These are phyloP conservation scores for Iodosphaeria phyllophila DNA, from an alignment of 2,329 filamentous ascomycete species.

Conservation along the genomic window DNA sequence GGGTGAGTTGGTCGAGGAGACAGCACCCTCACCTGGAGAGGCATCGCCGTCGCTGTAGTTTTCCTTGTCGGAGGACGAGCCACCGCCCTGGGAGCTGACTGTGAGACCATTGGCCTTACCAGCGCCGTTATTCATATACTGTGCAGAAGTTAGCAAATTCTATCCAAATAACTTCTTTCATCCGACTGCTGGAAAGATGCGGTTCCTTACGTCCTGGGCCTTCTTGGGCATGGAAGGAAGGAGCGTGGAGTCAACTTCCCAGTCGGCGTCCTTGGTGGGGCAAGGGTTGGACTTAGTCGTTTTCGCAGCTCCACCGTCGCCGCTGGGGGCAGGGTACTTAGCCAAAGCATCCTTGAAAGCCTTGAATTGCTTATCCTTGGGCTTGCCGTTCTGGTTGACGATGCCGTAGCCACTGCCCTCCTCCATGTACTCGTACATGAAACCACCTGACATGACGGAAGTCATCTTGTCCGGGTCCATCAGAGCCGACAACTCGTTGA, in stretches of 20 bases:
- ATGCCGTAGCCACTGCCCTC: constrained; percentile 69
- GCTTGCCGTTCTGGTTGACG: constrained; percentile 40
- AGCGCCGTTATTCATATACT: constrained; percentile 34
- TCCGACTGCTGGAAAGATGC: neutral
- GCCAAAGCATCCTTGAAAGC: constrained; percentile 28
- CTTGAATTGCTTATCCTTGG: constrained; percentile 44
- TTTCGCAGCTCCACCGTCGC: constrained; percentile 27
- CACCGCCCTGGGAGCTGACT: constrained; percentile 32
- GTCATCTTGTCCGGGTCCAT: constrained; percentile 68
- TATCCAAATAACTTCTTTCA: neutral
- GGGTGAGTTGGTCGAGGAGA: constrained; percentile 16
- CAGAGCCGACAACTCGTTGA: constrained; percentile 59
- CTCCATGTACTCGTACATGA: constrained; percentile 87
- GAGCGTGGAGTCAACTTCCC: constrained; percentile 26
- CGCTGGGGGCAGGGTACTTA: constrained; percentile 30
- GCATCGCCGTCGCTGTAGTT: constrained; percentile 24
- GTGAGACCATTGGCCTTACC: constrained; percentile 34
- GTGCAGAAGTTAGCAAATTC: constrained; percentile 3
- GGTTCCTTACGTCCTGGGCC: constrained; percentile 22
- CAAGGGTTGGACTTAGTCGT: constrained; percentile 28
- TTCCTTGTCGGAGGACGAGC: too few species aligned
- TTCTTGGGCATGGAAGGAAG: constrained; percentile 32
- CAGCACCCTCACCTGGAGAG: constrained; percentile 18
- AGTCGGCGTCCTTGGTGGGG: constrained; percentile 26
- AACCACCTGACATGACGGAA: constrained; percentile 77